These are phyloP conservation scores for Cinchona pubescens DNA, from an alignment of 257 asterid species.

Conservation along the genomic window DNA sequence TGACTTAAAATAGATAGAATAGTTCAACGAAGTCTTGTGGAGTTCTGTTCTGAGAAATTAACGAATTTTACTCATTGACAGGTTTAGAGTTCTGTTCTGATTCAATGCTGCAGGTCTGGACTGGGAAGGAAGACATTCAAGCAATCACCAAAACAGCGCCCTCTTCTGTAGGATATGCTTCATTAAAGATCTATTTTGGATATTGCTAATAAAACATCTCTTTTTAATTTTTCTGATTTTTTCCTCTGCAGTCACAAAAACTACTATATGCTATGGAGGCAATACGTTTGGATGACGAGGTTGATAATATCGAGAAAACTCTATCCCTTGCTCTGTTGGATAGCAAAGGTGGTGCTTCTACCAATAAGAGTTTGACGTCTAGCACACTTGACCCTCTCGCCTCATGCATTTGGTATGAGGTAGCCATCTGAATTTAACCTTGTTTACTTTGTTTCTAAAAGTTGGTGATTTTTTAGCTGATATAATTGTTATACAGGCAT, in stretches of 20 bases:
- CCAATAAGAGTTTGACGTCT: conserved; percentile 44
- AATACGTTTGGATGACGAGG: conserved; percentile 66
- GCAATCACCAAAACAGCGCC: conserved; percentile 89
- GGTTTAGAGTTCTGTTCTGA: conserved; percentile 85
- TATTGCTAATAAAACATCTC: conserved; percentile 7
- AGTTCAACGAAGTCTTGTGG: not conserved
- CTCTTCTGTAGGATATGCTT: conserved; percentile 65
- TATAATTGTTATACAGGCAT: not conserved
- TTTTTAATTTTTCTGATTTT: conserved; percentile 2
- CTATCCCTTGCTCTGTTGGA: conserved; percentile 71
- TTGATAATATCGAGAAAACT: conserved; percentile 64
- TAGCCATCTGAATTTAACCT: conserved; percentile 25
- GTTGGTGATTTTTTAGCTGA: not conserved
- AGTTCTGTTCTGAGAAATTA: not conserved
- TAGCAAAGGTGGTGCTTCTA: conserved; percentile 49
- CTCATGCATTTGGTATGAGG: conserved; percentile 88
- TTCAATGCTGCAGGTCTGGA: conserved; percentile 90
- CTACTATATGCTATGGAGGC: conserved; percentile 79
- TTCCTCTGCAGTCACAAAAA: conserved; percentile 63
- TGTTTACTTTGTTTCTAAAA: conserved; percentile 11
- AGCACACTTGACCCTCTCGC: conserved; percentile 81
- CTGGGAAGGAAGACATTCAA: conserved; percentile 90
- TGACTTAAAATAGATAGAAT: not conserved
- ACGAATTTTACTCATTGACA: conserved; percentile 27
- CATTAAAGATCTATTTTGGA: conserved; percentile 4